These are phyloP conservation scores for Pythium dissotocum DNA, from an alignment of 352 stramenopile genomes.

Conservation along the genomic window DNA sequence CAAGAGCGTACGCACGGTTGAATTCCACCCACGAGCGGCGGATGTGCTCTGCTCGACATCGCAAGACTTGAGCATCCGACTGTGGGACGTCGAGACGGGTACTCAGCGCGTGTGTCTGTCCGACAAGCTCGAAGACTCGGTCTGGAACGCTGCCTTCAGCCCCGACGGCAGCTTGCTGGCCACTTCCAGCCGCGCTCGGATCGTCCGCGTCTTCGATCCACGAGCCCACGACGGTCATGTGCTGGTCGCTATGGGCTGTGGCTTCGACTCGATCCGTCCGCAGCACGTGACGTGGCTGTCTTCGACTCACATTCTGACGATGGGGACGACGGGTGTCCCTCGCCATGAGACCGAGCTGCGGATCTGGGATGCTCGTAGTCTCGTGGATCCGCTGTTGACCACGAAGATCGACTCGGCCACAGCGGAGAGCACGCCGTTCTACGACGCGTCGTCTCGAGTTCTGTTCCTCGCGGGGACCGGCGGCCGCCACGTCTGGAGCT, in stretches of 20 bases:
- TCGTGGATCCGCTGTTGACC: slow-evolving; percentile 60
- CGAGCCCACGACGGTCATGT: slow-evolving; percentile 39
- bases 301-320: slow-evolving; percentile 36
- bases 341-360: slow-evolving; percentile 68
- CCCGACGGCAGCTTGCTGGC: slow-evolving; percentile 60
- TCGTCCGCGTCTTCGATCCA: slow-evolving; percentile 77
- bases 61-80: slow-evolving; percentile 58
- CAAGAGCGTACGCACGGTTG: slow-evolving; percentile 51
- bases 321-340: slow-evolving; percentile 49
- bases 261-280: slow-evolving; percentile 63
- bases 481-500: slow-evolving; percentile 75
- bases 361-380: slow-evolving; percentile 72
- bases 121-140: slow-evolving; percentile 68
- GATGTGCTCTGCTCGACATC: slow-evolving; percentile 65
- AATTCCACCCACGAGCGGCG: slow-evolving; percentile 66
- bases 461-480: slow-evolving; percentile 71
- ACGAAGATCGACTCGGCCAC: slow-evolving; percentile 42
- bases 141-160: slow-evolving; percentile 78
- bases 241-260: slow-evolving; percentile 66
- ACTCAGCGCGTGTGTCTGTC: slow-evolving; percentile 44
- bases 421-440: slow-evolving; percentile 51
- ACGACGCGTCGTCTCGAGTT: slow-evolving; percentile 63
- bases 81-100: slow-evolving; percentile 75
- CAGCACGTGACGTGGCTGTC: slow-evolving; percentile 72
- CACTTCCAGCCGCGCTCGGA: slow-evolving; percentile 66